These are phyloP conservation scores for Diaporthe sp. DNA, from an alignment of 2,329 filamentous ascomycete species.

Conservation along the genomic window DNA sequence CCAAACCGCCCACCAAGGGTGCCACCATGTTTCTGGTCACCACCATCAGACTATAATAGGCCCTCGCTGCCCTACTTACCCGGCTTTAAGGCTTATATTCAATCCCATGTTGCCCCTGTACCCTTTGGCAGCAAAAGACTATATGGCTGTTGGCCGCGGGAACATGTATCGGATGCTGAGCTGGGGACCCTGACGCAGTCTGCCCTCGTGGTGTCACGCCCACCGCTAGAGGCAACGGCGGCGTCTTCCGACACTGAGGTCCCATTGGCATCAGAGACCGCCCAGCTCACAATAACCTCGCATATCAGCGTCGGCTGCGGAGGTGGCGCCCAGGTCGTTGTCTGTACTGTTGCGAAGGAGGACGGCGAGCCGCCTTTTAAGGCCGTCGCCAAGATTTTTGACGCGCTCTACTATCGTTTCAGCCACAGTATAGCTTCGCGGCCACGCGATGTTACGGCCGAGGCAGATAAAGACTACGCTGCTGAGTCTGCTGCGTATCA, in stretches of 20 bases:
- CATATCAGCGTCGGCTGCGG: not conserved
- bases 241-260: not conserved
- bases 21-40: not conserved
- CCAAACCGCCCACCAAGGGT: not conserved
- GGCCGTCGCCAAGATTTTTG: too few species aligned
- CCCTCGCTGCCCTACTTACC: not conserved
- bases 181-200: not conserved
- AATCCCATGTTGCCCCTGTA: not conserved
- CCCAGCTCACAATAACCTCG: not conserved
- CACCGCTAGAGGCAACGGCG: not conserved
- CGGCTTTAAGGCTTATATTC: not conserved
- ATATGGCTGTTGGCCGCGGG: not conserved
- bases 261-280: not conserved
- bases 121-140: not conserved
- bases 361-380: too few species aligned
- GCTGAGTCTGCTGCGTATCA: not conserved
- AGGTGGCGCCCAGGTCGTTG: not conserved
- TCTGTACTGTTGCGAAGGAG: not conserved
- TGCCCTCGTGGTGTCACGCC: not conserved
- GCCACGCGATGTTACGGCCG: not conserved
- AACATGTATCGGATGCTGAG: not conserved
- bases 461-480: not conserved
- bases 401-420: too few species aligned
- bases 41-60: not conserved
- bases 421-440: not conserved